A percentile compares a stretch with the other conserved stretches of the same genome.
phyloP scores from a whole-genome alignment of 2,329 filamentous ascomycete species.

The Pestalotiopsis sp. region DNA sequence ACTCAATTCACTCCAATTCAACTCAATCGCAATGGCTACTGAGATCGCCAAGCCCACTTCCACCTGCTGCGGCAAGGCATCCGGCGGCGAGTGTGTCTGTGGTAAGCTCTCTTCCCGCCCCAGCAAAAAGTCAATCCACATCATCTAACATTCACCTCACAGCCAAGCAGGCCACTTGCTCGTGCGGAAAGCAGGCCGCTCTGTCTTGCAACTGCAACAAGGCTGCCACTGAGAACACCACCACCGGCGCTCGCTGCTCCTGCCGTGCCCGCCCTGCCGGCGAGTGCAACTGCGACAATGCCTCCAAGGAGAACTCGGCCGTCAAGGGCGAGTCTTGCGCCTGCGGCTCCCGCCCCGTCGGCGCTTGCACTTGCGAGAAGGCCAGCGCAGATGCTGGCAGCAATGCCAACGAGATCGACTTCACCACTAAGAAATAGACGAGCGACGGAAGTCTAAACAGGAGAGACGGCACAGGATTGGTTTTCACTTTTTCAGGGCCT shows the following conservation, averaged over 20 bases:
- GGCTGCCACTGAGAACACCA: constrained; percentile 72
- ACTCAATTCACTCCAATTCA: constrained; percentile 1
- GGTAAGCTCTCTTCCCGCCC: constrained; percentile 45
- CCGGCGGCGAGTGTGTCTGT: constrained; percentile 54
- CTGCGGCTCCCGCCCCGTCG: constrained; percentile 75
- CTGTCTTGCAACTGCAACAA: constrained; percentile 86
- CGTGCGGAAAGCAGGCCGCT: constrained; percentile 85
- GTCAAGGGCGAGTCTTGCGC: constrained; percentile 66
- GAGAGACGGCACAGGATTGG: background rate
- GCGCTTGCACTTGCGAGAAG: constrained; percentile 83
- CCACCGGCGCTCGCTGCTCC: constrained; percentile 76
- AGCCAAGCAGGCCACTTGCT: constrained; percentile 75
- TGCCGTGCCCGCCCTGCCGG: constrained; percentile 81
- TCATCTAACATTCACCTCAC: constrained; percentile 18
- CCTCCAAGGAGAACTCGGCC: constrained; percentile 69
- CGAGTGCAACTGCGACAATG: constrained; percentile 79
- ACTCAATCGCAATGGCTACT: constrained; percentile 33
- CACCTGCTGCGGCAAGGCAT: constrained; percentile 61
- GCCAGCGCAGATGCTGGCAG: constrained; percentile 58
- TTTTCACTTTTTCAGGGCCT: background rate
- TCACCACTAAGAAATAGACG: constrained; percentile 69
- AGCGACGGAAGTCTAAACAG: background rate
- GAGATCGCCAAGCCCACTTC: constrained; percentile 37
- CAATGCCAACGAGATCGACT: constrained; percentile 80
- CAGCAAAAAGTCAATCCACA: background rate